phyloP scores from a whole-genome alignment of 129 eudicot species.

The Flaveria trinervia region DNA sequence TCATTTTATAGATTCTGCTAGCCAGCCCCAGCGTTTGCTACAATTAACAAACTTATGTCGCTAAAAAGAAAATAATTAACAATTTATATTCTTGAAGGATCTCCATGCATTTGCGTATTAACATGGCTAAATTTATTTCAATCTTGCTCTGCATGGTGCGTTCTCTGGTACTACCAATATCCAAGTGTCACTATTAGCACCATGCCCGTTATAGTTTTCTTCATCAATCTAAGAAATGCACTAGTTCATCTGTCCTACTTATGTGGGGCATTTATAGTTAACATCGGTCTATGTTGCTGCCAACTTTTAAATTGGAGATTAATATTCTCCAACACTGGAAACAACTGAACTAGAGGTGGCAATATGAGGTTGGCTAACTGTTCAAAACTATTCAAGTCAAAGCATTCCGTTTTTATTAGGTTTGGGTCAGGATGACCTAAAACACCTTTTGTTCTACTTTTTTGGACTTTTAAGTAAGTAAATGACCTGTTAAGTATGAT shows the following conservation, averaged over 20 bases:
- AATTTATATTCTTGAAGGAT: not conserved
- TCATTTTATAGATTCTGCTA: not conserved
- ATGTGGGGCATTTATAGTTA: not conserved
- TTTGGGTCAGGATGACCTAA: not conserved
- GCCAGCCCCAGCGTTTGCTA: not conserved
- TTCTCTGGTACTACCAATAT: constrained; percentile 7
- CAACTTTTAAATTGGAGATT: not conserved
- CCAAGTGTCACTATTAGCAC: constrained; percentile 5
- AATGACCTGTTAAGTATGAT: not conserved
- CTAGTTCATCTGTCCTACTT: not conserved
- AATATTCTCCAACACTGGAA: not conserved
- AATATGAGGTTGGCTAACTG: not conserved
- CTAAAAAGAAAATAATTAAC: not conserved
- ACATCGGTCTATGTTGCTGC: not conserved
- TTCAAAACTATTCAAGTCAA: not conserved
- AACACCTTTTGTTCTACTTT: not conserved
- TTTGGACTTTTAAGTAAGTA: not conserved
- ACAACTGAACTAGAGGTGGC: not conserved
- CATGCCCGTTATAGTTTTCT: constrained; percentile 10
- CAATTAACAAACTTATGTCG: no score
- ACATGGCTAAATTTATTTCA: not conserved
- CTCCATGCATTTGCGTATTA: constrained; percentile 19
- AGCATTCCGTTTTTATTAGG: not conserved
- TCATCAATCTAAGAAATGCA: not conserved
- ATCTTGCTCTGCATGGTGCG: constrained; percentile 3